Percentiles rank a stretch among this genome's conserved stretches.
These are phyloP conservation scores for Triticum dicoccoides DNA, from an alignment of 176 grass and related monocot species.

Conservation along the genomic window DNA sequence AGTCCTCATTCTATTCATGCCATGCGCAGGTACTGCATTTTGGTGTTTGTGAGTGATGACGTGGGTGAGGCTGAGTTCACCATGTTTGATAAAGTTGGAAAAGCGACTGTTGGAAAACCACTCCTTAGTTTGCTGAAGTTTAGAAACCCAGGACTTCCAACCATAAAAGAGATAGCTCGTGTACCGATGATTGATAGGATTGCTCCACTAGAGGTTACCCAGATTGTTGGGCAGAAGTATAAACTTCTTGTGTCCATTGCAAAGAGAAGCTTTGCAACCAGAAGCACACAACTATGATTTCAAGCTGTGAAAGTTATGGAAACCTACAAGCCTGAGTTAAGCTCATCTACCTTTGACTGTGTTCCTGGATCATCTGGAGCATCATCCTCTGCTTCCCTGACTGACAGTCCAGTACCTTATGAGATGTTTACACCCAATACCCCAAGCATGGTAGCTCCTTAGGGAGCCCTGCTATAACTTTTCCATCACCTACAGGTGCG, in stretches of 20 bases:
- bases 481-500: not conserved
- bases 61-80: too few species aligned
- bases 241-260: not conserved
- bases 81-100: too few species aligned
- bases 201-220: not conserved
- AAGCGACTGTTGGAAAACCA: too few species aligned
- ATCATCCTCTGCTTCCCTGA: not conserved
- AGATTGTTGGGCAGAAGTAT: not conserved
- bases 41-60: too few species aligned
- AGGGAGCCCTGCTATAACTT: not conserved
- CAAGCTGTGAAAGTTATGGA: not conserved
- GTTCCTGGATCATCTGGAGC: not conserved
- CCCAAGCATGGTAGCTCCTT: not conserved
- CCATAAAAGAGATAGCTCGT: not conserved
- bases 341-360: not conserved
- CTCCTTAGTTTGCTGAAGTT: too few species aligned
- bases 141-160: not conserved
- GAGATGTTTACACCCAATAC: not conserved
- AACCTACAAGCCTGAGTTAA: not conserved
- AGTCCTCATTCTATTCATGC: too few species aligned
- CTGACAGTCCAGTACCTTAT: not conserved
- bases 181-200: not conserved
- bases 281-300: not conserved
- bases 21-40: too few species aligned
- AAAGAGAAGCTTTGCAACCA: not conserved